These are phyloP conservation scores for Borealophlyctis nickersoniae DNA, from an alignment of 192 early-diverging fungal genomes.

Conservation along the genomic window DNA sequence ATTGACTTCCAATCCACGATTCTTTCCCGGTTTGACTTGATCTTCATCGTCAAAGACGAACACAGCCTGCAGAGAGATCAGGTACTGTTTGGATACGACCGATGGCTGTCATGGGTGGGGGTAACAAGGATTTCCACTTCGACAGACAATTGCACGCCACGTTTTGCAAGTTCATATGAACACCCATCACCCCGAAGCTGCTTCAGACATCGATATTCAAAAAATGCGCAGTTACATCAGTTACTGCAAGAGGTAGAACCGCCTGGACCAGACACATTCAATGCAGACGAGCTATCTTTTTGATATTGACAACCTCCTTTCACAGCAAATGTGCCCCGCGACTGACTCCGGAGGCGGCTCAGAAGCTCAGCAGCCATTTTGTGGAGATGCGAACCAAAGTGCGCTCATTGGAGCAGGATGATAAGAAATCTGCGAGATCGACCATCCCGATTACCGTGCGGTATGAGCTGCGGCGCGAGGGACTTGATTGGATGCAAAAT, in stretches of 20 bases:
- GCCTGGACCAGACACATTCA: no score
- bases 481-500: not conserved
- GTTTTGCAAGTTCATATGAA: constrained; percentile 93
- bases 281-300: not conserved
- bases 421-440: constrained; percentile 31
- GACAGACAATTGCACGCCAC: constrained; percentile 91
- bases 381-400: constrained; percentile 86
- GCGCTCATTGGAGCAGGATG: constrained; percentile 71
- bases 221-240: constrained; percentile 96
- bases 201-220: constrained; percentile 70
- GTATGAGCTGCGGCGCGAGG: constrained; percentile 25
- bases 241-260: constrained; percentile 85
- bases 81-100: constrained; percentile 30
- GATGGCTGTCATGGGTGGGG: not conserved
- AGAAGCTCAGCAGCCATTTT: constrained; percentile 91
- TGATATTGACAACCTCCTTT: constrained; percentile 14
- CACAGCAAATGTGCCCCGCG: constrained; percentile 90
- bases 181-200: constrained; percentile 38
- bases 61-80: constrained; percentile 90
- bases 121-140: no score
- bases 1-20: constrained; percentile 99
- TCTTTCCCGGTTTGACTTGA: constrained; percentile 99
- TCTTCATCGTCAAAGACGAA: constrained; percentile 98
- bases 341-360: constrained; percentile 79
- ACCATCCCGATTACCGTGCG: constrained; percentile 97